Percentiles rank a stretch among this genome's conserved stretches.
These are phyloP conservation scores for Chenopodium quinoa DNA, from an alignment of 148 eudicot species.

Conservation along the genomic window DNA sequence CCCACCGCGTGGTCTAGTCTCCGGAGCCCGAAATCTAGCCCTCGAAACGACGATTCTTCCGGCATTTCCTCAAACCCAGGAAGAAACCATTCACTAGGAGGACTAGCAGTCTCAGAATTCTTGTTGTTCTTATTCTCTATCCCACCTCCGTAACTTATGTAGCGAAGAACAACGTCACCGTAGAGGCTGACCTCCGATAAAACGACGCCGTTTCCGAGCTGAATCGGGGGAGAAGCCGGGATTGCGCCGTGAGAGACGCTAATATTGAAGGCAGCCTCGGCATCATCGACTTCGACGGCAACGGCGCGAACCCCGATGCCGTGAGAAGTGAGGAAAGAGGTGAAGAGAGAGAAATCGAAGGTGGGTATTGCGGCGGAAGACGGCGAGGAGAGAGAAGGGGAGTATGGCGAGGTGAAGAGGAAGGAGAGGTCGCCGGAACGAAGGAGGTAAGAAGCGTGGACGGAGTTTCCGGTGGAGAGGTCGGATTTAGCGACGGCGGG, in stretches of 20 bases:
- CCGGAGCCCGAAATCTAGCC: slow-evolving; percentile 64
- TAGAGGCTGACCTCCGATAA: slow-evolving; percentile 70
- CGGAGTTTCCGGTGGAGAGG: slow-evolving; percentile 77
- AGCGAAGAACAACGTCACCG: slow-evolving; percentile 77
- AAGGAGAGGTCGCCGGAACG: slow-evolving; percentile 56
- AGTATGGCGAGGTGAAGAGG: slow-evolving; percentile 86
- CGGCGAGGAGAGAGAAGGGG: slow-evolving; percentile 41
- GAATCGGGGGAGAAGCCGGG: slow-evolving; percentile 38
- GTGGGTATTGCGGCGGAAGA: slow-evolving; percentile 38
- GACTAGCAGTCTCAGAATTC: not conserved
- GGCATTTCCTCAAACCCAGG: slow-evolving; percentile 65
- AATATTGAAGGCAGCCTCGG: slow-evolving; percentile 42
- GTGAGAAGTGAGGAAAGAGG: slow-evolving; percentile 51
- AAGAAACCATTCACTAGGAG: slow-evolving; percentile 31
- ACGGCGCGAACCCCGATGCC: slow-evolving; percentile 79
- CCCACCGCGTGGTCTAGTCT: slow-evolving; percentile 88
- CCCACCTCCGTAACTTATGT: slow-evolving; percentile 44
- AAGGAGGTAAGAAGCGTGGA: slow-evolving; percentile 71
- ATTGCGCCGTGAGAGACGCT: slow-evolving; percentile 63
- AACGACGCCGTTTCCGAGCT: slow-evolving; percentile 20
- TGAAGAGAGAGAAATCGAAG: slow-evolving; percentile 35
- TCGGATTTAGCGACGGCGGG: slow-evolving; percentile 79
- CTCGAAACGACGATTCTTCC: slow-evolving; percentile 34
- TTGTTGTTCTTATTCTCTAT: too few relatives aligned
- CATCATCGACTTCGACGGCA: slow-evolving; percentile 67